Base-by-base conservation (phyloP, 495 filamentous ascomycete species). In the Cetradonia linearis region DNA sequence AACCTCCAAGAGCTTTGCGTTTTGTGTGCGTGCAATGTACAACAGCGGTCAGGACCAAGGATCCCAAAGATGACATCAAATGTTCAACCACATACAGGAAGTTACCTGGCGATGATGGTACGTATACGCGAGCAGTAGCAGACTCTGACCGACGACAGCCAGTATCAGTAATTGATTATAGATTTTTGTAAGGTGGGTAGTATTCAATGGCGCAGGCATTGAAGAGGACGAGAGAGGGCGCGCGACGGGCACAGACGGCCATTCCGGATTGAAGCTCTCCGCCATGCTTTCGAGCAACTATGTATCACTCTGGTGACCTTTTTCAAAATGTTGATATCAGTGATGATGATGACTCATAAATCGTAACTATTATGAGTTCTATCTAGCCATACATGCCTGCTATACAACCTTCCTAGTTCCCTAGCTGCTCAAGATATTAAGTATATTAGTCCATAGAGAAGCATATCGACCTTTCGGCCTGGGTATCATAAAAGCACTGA, bases 401-500 rank as follows among this genome's bases (percentile, higher is more conserved):
- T 46, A 25, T 46, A 46, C 42, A 46, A 23, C n/a, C 42, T 23
- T 46, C 42, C n/a, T 46, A 46, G 42, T 25, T 46, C 42, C 42
- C 4, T 46, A 13, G 42, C 20, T 46, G 42, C 42, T n/a, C 20
- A 10, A 25, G 11, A 46, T 25, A 25, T 46, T 46, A 54, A 28
- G 18, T 23, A 34, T 23, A 54, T 31, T 36, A 54, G n/a, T 31
- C 49, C 50, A n/a, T 13, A 34, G 18, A 34, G 31, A 52, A 59
- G 36, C 57, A 27, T 30, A 40, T 50, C 38, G 47, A 47, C 47
- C 57, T 50, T 28, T 37, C 42, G 47, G 49, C 57, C 57, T 11
- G 57, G 57, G 57, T 59, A 59, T 59, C 57, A 52, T 50, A 28
- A 47, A 44, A 34, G 57, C 50, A 30, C 50, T 54, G 4, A 53